Evolutionary conservation across 768 basidiomycete species (phyloP).

Genomic region (Boletus edulis): DNA sequence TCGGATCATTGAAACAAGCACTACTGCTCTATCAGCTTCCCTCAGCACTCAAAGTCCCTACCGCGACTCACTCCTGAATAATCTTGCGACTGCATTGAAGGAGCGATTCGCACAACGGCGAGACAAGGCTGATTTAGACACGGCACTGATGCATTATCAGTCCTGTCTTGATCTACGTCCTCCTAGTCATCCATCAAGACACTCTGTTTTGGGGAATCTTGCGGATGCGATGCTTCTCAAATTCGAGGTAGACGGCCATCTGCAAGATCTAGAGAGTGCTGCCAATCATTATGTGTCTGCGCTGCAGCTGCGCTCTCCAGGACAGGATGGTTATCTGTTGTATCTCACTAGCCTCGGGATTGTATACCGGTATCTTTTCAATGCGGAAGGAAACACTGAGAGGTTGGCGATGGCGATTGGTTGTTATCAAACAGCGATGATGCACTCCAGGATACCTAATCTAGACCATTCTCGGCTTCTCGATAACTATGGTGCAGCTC

Average conservation of each 20-base stretch:
- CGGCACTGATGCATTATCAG: conserved; percentile 12
- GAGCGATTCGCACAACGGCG: conserved; percentile 17
- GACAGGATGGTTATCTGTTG: conserved; percentile 7
- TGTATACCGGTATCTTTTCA: conserved; percentile 2
- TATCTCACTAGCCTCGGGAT: conserved; percentile 14
- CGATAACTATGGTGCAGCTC: conserved; percentile 17
- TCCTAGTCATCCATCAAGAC: conserved; percentile 16
- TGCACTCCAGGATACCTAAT: conserved; percentile 12
- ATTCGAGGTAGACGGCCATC: conserved; percentile 23
- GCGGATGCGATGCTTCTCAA: conserved; percentile 18
- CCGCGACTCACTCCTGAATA: conserved; percentile 24
- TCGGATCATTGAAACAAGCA: conserved; percentile 12
- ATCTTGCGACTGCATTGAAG: conserved; percentile 14
- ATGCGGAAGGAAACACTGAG: conserved; percentile 9
- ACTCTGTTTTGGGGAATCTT: conserved; percentile 15
- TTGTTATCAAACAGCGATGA: conserved; percentile 14
- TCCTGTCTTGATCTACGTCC: conserved; percentile 22
- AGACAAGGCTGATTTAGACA: conserved; percentile 16
- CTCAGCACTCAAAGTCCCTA: conserved; percentile 1
- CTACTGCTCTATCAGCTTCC: conserved; percentile 6
- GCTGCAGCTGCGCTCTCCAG: conserved; percentile 15
- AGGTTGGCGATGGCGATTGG: conserved; percentile 22
- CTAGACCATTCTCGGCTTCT: conserved; percentile 18
- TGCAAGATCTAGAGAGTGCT: conserved; percentile 25
- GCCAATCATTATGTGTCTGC: conserved; percentile 9